These are phyloP conservation scores for Tricholoma sp. DNA, from an alignment of 768 basidiomycete species.

Conservation along the genomic window DNA sequence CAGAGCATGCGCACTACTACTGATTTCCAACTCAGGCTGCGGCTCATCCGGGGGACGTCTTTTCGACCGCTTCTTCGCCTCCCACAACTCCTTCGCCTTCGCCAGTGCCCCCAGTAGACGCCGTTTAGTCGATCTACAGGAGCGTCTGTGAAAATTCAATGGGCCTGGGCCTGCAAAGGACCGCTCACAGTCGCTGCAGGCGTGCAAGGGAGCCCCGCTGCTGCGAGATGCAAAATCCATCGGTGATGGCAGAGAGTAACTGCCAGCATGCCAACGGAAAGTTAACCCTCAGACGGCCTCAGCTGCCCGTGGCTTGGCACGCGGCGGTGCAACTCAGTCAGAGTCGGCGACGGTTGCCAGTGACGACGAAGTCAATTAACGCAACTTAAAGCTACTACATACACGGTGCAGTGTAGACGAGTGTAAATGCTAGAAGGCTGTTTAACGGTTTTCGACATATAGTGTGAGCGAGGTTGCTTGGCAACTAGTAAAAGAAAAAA, in stretches of 20 bases:
- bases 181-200: neutral
- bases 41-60: too few species aligned
- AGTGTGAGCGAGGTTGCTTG: too few species aligned
- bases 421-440: too few species aligned
- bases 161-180: neutral
- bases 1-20: neutral
- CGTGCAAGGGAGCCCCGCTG: neutral
- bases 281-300: neutral
- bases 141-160: neutral
- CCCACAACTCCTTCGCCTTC: neutral
- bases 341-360: too few species aligned
- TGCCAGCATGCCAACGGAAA: neutral
- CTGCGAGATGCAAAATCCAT: neutral
- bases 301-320: neutral
- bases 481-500: too few species aligned
- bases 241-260: too few species aligned
- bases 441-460: too few species aligned
- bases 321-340: neutral
- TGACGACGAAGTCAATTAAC: neutral
- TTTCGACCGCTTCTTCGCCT: neutral
- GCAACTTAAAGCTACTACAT: too few species aligned
- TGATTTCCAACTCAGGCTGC: neutral
- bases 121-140: neutral
- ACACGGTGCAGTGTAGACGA: too few species aligned
- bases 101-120: neutral